Percentiles rank a stretch among this genome's conserved stretches.
These are phyloP conservation scores for Cryomyces minteri DNA, from an alignment of 495 filamentous ascomycete species.

Conservation along the genomic window DNA sequence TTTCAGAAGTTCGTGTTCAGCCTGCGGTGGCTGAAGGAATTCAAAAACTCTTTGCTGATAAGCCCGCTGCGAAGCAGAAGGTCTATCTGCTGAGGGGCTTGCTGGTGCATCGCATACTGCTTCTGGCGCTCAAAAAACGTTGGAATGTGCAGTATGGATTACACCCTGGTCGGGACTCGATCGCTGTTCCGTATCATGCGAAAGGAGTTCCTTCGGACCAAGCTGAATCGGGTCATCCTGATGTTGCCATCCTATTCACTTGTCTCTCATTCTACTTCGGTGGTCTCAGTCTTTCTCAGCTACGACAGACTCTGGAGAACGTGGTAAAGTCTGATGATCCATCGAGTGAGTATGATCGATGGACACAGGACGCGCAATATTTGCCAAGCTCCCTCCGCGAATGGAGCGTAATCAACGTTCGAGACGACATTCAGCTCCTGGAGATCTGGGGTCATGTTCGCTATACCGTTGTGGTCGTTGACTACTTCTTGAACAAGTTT, in stretches of 20 bases:
- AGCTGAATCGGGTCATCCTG: conserved; percentile 35
- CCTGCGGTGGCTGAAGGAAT: conserved; percentile 8
- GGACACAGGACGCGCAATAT: conserved; percentile 14
- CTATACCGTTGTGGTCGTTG: conserved; percentile 20
- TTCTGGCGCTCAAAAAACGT: conserved; percentile 22
- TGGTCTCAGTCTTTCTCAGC: conserved; percentile 22
- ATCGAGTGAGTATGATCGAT: conserved; percentile 27
- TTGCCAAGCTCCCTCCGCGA: conserved; percentile 24
- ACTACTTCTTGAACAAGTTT: conserved; percentile 34
- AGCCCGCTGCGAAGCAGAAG: conserved; percentile 13
- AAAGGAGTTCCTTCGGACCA: conserved; percentile 29
- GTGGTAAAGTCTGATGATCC: conserved; percentile 34
- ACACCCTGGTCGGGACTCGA: conserved; percentile 19
- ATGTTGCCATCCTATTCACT: conserved; percentile 34
- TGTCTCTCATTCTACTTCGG: conserved; percentile 34
- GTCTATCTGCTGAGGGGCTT: conserved; percentile 24
- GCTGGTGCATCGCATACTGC: conserved; percentile 22
- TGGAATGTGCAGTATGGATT: conserved; percentile 30
- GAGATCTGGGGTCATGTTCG: conserved; percentile 24
- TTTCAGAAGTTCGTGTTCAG: conserved; percentile 10
- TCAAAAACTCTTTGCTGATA: conserved; percentile 14
- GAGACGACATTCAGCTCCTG: conserved; percentile 26
- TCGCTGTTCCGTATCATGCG: conserved; percentile 28
- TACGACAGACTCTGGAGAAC: conserved; percentile 21
- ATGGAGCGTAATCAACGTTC: conserved; percentile 31